Evolutionary conservation across 768 basidiomycete genomes (phyloP), one percentile per base, ranked within the genome.

Genomic region (Kwoniella europaea): DNA sequence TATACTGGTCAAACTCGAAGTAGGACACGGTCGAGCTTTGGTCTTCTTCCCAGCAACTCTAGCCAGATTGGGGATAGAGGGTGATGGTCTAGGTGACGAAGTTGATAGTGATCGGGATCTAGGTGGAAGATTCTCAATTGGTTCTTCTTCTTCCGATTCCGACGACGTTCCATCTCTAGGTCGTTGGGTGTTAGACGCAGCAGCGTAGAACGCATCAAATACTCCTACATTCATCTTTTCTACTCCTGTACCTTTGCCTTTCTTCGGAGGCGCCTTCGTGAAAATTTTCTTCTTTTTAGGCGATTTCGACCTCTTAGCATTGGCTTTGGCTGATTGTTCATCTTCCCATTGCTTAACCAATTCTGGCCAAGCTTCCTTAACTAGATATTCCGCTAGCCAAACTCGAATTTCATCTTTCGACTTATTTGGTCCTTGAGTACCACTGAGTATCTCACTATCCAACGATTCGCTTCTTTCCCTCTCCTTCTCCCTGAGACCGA

Each of bases 381-480:
- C 87, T 86, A 96, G 90, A 64, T 87, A 89, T 24, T 91, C 92
- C 0, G 93, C 91, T 83, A 94, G 87, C 93, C 93, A 96, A 12
- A 93, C 80, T 15, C 88, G 87, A 59, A 85, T 86, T n/a, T 85
- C 83, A 90, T 90, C 72, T 88, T 87, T 2, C 55, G 56, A 10
- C 41, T 44, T 56, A n/a, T 46, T 35, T 13, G 22, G 35, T 15
- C 16, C 50, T 20, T 54, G 46, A 35, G 44, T 46, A 46, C 24
- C 53, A 9, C 46, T 43, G 16, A 22, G 53, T 18, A 24, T 13
- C n/a, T 58, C 57, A 16, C 63, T 24, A 35, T 43, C 58, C 42
- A 42, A 15, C 46, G 46, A 50, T 12, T 82, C 84, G n/a, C 85
- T 86, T 1, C 83, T 86, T 0, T 86, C 87, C 9, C 27, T 16